Conservation (phyloP, 2,329 filamentous ascomycete species). For the Penicillium sp. region DNA sequence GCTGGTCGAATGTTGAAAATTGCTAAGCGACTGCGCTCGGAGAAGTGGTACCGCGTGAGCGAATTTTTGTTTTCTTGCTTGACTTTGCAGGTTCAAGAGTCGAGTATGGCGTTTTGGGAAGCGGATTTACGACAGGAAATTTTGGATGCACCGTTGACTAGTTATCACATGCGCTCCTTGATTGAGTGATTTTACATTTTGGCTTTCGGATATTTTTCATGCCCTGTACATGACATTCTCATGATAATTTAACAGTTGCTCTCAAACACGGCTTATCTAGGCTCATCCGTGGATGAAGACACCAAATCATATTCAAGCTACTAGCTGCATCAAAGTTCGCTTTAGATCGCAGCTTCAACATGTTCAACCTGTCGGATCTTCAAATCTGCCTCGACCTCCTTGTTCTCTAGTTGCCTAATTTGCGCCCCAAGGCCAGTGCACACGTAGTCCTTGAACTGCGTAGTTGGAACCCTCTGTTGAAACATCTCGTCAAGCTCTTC, state of each 20-base stretch:
- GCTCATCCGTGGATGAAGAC: too few relatives aligned
- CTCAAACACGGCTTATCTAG: too few relatives aligned
- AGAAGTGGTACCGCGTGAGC: conserved; percentile 39
- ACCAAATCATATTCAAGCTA: too few relatives aligned
- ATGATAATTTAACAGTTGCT: too few relatives aligned
- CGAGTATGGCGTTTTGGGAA: conserved; percentile 33
- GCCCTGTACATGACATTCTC: too few relatives aligned
- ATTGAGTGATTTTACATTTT: conserved; percentile 4
- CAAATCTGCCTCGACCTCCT: not conserved
- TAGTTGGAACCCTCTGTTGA: conserved; percentile 8
- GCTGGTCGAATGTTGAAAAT: conserved; percentile 44
- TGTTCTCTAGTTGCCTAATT: not conserved
- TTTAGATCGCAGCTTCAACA: not conserved
- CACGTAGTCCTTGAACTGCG: conserved; percentile 3
- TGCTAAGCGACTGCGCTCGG: conserved; percentile 36
- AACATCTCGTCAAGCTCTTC: conserved; percentile 35
- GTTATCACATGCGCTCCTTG: conserved; percentile 33
- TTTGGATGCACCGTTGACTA: conserved; percentile 38
- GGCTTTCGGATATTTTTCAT: too few relatives aligned
- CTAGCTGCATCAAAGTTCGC: too few relatives aligned
- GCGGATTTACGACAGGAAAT: conserved; percentile 38
- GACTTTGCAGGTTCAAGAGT: conserved; percentile 29
- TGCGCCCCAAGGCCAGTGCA: not conserved
- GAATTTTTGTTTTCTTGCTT: conserved; percentile 40
- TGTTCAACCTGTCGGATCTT: not conserved